phyloP scores from a whole-genome alignment of 306 rosid species.

The Pyrus pyrifolia region DNA sequence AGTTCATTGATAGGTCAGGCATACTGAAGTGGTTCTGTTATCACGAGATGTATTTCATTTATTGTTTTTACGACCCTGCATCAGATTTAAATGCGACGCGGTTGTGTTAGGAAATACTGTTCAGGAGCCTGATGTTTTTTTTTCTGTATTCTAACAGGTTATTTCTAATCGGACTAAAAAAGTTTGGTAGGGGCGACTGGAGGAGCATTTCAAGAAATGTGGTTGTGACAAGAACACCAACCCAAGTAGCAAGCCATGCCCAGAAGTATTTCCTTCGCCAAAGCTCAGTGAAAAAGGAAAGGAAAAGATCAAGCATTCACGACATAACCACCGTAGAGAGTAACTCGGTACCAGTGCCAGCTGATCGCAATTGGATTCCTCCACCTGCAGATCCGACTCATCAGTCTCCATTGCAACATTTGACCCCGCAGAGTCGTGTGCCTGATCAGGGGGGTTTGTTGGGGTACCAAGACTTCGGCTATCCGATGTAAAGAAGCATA shows the following conservation, averaged over 20 bases:
- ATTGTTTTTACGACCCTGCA: neutral
- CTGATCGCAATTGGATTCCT: slow-evolving; percentile 55
- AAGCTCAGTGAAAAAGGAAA: slow-evolving; percentile 59
- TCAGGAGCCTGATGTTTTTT: neutral
- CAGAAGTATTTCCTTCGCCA: slow-evolving; percentile 88
- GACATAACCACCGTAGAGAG: slow-evolving; percentile 73
- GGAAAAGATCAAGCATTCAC: slow-evolving; percentile 90
- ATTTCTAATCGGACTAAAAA: slow-evolving; percentile 58
- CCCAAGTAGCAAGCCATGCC: slow-evolving; percentile 97
- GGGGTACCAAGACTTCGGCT: slow-evolving; percentile 25
- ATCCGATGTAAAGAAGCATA: slow-evolving; percentile 22
- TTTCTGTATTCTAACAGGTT: slow-evolving; percentile 28
- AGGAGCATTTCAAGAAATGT: slow-evolving; percentile 89
- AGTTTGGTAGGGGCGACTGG: slow-evolving; percentile 95
- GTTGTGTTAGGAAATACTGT: neutral
- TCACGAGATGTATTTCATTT: neutral
- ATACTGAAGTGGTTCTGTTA: neutral
- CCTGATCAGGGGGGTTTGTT: slow-evolving; percentile 18
- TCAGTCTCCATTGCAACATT: slow-evolving; percentile 32
- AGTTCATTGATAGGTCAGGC: neutral
- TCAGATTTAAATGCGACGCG: neutral
- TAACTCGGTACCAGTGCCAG: slow-evolving; percentile 22
- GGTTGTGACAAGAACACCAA: slow-evolving; percentile 81
- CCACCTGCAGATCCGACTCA: slow-evolving; percentile 26
- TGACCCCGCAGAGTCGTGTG: neutral